Evolutionary conservation across 768 basidiomycete species (phyloP), one percentile per base, ranked within the genome.

Genomic region (Russula sp.): DNA sequence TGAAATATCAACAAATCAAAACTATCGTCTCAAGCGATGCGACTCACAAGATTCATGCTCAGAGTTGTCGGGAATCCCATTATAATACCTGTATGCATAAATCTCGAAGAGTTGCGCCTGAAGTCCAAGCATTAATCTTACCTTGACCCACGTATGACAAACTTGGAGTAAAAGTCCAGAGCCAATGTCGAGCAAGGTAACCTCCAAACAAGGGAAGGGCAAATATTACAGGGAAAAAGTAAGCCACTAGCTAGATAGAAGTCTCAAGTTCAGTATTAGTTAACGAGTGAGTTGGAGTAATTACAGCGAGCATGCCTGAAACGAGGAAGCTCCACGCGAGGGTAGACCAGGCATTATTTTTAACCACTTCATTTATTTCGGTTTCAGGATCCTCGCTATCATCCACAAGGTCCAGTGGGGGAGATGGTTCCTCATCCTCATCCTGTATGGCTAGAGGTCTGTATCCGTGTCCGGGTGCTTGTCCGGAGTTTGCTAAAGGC

Each of bases 41-140:
- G 22, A 73, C 80, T 71, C 69, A 91, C 91, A 62, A 94, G 73
- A 68, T 88, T 95, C 95, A 98, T 98, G 71, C 89, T 91, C 40
- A 95, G 69, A 0, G 95, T 95, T 0, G 93, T 96, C 0, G 94
- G 89, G 70, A 95, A 92, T 4, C 95, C 96, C 96, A 98, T 98
- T 69, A 98, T 98, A 64, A 98, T 94, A 6, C 94, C 91, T 88
- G 57, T 42, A 32, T 40, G 22, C 32, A 10, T 20, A 31, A 45
- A 59, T 31, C 58, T 54, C n/a, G 16, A 57, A 27, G 59, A 57
- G 55, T 44, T 27, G 58, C 53, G 54, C 2, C 3, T 2, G 39
- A 16, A 27, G 3, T 48, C 16, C 14, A 31, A 14, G 22, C 11
- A 13, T 44, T 13, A 22, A 39, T 44, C 74, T 44, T 55, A 85